phyloP scores from a whole-genome alignment of 2,329 filamentous ascomycete species.

The Colletotrichum liriopes region DNA sequence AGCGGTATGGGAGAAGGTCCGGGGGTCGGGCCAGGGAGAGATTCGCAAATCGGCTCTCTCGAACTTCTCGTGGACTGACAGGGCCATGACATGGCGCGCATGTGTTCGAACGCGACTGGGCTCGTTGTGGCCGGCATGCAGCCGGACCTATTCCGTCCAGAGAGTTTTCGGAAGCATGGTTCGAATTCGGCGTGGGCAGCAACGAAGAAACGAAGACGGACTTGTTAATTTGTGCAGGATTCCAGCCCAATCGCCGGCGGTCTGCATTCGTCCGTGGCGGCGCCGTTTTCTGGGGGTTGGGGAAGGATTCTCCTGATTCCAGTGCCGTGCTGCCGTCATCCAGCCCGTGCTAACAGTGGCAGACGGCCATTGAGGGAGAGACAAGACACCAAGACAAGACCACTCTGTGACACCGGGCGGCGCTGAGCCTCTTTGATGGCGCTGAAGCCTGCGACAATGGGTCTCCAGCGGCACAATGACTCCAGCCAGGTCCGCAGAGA shows the following conservation, averaged over 20 bases:
- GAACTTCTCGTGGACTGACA: slow-evolving; percentile 13
- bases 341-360: background rate
- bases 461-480: background rate
- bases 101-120: slow-evolving; percentile 44
- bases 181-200: slow-evolving; percentile 20
- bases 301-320: background rate
- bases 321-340: slow-evolving; percentile 8
- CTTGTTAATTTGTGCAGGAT: slow-evolving; percentile 24
- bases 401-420: slow-evolving; percentile 1
- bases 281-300: background rate
- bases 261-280: slow-evolving; percentile 25
- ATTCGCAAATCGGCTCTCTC: slow-evolving; percentile 24
- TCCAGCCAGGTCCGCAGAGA: background rate
- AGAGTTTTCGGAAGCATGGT: slow-evolving; percentile 12
- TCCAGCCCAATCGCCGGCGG: slow-evolving; percentile 37
- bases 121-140: slow-evolving; percentile 44
- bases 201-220: slow-evolving; percentile 39
- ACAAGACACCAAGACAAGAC: slow-evolving; percentile 1
- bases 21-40: background rate
- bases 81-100: slow-evolving; percentile 36
- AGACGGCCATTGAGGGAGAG: background rate
- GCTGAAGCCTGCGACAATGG: slow-evolving; percentile 12
- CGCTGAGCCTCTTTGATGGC: slow-evolving; percentile 1
- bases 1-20: background rate
- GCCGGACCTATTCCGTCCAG: slow-evolving; percentile 31